These are phyloP conservation scores for Elaeagnus macrophylla DNA, from an alignment of 306 rosid genomes.

Conservation along the genomic window DNA sequence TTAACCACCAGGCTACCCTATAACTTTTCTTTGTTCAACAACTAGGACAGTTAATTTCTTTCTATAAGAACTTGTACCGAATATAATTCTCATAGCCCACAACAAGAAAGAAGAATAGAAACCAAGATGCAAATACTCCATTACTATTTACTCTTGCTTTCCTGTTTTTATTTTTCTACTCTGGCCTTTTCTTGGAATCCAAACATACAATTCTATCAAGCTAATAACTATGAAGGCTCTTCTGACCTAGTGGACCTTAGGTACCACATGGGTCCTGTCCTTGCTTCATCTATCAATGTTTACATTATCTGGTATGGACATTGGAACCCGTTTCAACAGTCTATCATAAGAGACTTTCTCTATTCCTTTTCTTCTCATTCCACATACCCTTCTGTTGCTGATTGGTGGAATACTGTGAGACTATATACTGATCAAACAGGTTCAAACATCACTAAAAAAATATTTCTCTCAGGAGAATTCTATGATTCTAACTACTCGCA, in stretches of 20 bases:
- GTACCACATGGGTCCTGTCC: slow-evolving; percentile 62
- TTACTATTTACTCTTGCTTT: background rate
- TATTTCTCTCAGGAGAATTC: slow-evolving; percentile 32
- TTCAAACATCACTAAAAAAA: slow-evolving; percentile 33
- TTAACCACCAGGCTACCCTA: background rate
- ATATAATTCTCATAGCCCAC: background rate
- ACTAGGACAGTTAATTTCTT: slow-evolving; percentile 12
- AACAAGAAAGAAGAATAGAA: background rate
- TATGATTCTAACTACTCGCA: slow-evolving; percentile 40
- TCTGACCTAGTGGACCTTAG: slow-evolving; percentile 38
- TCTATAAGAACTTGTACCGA: background rate
- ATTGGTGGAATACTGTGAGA: slow-evolving; percentile 47
- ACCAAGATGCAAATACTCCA: slow-evolving; percentile 20
- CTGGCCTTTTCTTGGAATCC: slow-evolving; percentile 28
- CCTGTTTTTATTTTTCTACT: slow-evolving; percentile 5
- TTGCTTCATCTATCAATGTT: slow-evolving; percentile 36
- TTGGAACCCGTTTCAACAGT: slow-evolving; percentile 38
- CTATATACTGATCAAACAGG: slow-evolving; percentile 50
- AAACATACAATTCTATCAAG: slow-evolving; percentile 27
- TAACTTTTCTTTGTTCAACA: background rate
- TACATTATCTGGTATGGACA: slow-evolving; percentile 51
- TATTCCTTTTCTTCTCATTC: slow-evolving; percentile 33
- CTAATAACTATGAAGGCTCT: slow-evolving; percentile 43
- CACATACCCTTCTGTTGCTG: slow-evolving; percentile 33
- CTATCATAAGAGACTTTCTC: slow-evolving; percentile 39